Base-by-base conservation (phyloP, 352 stramenopile genomes). In the Plasmopara viticola region DNA sequence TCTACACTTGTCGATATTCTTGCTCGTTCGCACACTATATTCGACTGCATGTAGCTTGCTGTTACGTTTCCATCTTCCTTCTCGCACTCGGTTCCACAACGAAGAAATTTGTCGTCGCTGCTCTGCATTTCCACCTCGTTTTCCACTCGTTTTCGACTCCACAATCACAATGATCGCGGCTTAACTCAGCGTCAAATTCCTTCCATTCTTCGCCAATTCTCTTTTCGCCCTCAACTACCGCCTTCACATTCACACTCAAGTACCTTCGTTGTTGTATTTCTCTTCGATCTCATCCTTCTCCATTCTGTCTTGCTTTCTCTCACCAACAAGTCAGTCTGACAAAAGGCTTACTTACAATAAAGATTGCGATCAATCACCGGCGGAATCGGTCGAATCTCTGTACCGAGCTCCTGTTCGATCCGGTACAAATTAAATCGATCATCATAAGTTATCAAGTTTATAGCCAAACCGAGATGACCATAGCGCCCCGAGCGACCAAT, bases 371-470 rank as follows among this genome's bases (percentile, higher is more conserved):
- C 96, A 72, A 99, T 99, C 30, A 96, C 81, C 14, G 94, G 84
- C 45, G 97, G 97, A 60, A 99, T 99, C 9, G 97, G 95, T 49
- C 97, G 84, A 65, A 99, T 99, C 76, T 99, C 96, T 18, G 97
- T 99, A 51, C 95, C 96, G 6, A 99, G 85, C 69, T 99, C 97
- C 62, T 98, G 92, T 70, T 99, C 97, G 48, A 99, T 98, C 30
- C 89, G 85, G 73, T 97, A 99, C 48, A 99, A 67, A 55, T 95
- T 96, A 76, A 98, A 95, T 44, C 94, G 83, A 71, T 99, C 97
- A 51, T 99, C 96, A 64, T 98, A 98, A 42, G 97, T 99, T 70
- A 99, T 99, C 63, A 99, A 94, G 66, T 99, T 99, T 67, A 99
- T 98, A 20, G 97, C 97, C 35, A 99, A 81, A 64, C 97, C 97